These are phyloP conservation scores for Bruguiera parviflora DNA, from an alignment of 345 rosid species.

Conservation along the genomic window DNA sequence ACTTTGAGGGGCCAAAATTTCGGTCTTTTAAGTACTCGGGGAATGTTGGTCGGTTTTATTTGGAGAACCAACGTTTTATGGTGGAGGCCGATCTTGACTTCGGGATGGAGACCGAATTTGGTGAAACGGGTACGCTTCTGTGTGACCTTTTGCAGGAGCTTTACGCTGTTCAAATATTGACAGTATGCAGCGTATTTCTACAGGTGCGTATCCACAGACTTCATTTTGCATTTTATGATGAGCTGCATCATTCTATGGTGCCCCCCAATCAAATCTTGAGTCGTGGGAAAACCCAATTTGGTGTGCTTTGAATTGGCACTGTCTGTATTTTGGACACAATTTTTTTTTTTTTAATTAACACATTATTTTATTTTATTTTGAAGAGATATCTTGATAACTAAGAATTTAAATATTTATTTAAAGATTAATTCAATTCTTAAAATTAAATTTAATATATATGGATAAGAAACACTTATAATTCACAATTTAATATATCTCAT, in stretches of 20 bases:
- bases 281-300: no score
- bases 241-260: no score
- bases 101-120: constrained; percentile 19
- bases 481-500: no score
- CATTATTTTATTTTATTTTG: no score
- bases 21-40: constrained; percentile 34
- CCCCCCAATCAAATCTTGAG: not conserved
- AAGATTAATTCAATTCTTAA: no score
- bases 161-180: constrained; percentile 15
- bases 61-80: constrained; percentile 10
- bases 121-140: constrained; percentile 14
- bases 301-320: no score
- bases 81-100: constrained; percentile 40
- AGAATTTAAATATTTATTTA: no score
- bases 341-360: not conserved
- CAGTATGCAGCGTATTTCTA: constrained; percentile 28
- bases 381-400: no score
- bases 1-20: constrained; percentile 26
- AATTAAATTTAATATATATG: no score
- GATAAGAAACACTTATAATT: no score
- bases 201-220: constrained; percentile 22
- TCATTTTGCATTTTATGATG: not conserved
- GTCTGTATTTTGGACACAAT: not conserved
- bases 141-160: constrained; percentile 22
- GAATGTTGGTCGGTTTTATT: not conserved